Base-by-base conservation (phyloP, 1,284 basidiomycete genomes). In the Cryptococcus sp. region DNA sequence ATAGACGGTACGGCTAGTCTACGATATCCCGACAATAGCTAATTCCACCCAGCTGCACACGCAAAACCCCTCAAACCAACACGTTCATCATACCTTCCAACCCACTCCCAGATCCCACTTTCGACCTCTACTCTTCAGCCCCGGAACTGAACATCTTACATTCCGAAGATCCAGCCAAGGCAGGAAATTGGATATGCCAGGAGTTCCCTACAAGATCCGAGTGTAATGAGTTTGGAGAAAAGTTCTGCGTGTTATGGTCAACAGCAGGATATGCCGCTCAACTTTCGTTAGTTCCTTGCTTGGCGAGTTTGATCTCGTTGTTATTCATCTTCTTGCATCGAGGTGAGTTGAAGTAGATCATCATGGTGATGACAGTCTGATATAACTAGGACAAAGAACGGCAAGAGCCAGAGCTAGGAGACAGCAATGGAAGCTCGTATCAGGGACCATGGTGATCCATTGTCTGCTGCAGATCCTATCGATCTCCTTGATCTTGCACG, bases 351-450 rank as follows among this genome's bases (percentile, higher is more conserved):
- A 36, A 54, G 5, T 36, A 3, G 44, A 5, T n/a, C 42, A 10
- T n/a, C n/a, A n/a, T n/a, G n/a, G n/a, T n/a, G n/a, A n/a, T n/a
- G n/a, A n/a, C n/a, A n/a, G n/a, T n/a, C n/a, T n/a, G n/a, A n/a
- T n/a, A n/a, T 52, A 72, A 70, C 37, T n/a, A 41, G 38, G 73
- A 14, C 63, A 73, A 37, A 60, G 70, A 14, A 70, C 68, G 3
- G 70, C 71, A n/a, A 60, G 76, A 46, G 76, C 74, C 4, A 64
- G 67, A 50, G 72, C 74, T 4, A 59, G 76, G 33, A 55, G 71
- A 57, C 67, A 74, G 45, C 73, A 75, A 42, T 77, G 76, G 76
- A 76, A 76, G 61, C 67, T 77, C 36, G 74, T 77, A 7, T 75
- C 73, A 0, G 71, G 62, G 10, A 71, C 74, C 2, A 76, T 75